Conservation (phyloP, 495 filamentous ascomycete genomes). For the Antarctomyces pellizariae region DNA sequence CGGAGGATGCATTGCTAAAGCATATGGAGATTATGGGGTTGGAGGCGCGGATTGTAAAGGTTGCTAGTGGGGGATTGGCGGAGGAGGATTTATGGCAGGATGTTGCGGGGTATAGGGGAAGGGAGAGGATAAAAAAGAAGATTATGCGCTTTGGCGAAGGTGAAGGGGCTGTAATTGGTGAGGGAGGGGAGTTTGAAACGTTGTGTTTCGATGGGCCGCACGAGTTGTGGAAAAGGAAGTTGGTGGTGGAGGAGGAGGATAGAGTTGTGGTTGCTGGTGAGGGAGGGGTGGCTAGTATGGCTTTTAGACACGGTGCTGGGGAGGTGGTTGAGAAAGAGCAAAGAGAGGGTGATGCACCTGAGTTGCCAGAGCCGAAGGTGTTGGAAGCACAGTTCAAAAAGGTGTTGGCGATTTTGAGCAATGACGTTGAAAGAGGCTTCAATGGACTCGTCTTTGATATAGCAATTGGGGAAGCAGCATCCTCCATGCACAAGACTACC, state of each 20-base stretch:
- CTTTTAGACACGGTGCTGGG: no score
- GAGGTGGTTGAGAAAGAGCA: conserved; percentile 9
- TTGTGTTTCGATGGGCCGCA: conserved; percentile 61
- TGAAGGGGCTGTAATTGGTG: conserved; percentile 55
- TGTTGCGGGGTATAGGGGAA: conserved; percentile 29
- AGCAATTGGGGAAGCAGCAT: no score
- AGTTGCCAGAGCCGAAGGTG: conserved; percentile 19
- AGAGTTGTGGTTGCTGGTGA: conserved; percentile 33
- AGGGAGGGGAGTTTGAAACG: conserved; percentile 94
- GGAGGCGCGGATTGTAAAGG: conserved; percentile 78
- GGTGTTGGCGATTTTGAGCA: conserved; percentile 15
- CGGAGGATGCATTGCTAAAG: conserved; percentile 27
- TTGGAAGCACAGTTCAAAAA: conserved; percentile 21
- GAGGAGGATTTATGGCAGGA: conserved; percentile 65
- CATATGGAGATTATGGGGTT: conserved; percentile 62
- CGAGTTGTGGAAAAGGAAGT: conserved; percentile 42
- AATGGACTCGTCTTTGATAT: no score
- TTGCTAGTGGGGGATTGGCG: conserved; percentile 74
- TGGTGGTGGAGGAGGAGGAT: conserved; percentile 34
- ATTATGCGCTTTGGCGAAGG: conserved; percentile 47
- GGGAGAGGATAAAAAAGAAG: conserved; percentile 30
- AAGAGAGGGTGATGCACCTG: conserved; percentile 7
- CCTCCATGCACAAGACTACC: no score
- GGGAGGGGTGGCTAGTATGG: conserved; percentile 46
- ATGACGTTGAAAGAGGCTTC: no score